Evolutionary conservation across 1,284 basidiomycete genomes (phyloP), one percentile per base, ranked within the genome.

Genomic region (Rhodotorula sp.): DNA sequence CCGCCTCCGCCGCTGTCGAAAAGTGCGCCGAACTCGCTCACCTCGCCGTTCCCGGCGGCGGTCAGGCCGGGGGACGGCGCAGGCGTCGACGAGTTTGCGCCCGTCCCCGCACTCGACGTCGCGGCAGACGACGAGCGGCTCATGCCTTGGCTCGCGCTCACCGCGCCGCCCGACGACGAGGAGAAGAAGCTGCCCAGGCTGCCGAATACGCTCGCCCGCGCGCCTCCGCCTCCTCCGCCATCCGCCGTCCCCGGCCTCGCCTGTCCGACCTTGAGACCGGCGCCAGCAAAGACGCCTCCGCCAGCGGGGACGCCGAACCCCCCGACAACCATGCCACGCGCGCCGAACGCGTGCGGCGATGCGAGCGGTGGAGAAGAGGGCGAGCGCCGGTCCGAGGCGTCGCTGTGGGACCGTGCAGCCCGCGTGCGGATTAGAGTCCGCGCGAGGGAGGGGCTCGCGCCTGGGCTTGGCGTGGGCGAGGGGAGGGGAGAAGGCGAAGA

Each of bases 11-110:
- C 32, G 34, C 58, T 61, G 29, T 56, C 70, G 34, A 76, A 76
- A 27, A 76, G 63, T 25, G 75, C 70, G 10, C 75, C 75, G 25
- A 76, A 76, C 58, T 76, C 75, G 64, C 55, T 71, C 34, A 46
- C 56, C 46, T 71, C 72, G 66, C 25, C 36, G 2, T 32, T 13
- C 25, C 13, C 48, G 25, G 44, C 37, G 5, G 41, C 39, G 27
- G 13, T 17, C 21, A 63, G n/a, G 15, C 53, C 41, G 0, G 62
- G 62, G 22, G 62, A 63, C 3, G 53, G 19, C 6, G 60, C 46
- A 0, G 71, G 58, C 21, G 71, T 67, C 36, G 13, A n/a, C n/a
- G n/a, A n/a, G n/a, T n/a, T n/a, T n/a, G n/a, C 15, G 17, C 29
- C 61, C 1, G 59, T 54, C 3, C 66, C 61, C 1, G 63, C 44